Percentiles rank a stretch among this genome's conserved stretches.
These are phyloP conservation scores for Picea sitchensis DNA, from an alignment of 75 land plant genomes.

Conservation along the genomic window DNA sequence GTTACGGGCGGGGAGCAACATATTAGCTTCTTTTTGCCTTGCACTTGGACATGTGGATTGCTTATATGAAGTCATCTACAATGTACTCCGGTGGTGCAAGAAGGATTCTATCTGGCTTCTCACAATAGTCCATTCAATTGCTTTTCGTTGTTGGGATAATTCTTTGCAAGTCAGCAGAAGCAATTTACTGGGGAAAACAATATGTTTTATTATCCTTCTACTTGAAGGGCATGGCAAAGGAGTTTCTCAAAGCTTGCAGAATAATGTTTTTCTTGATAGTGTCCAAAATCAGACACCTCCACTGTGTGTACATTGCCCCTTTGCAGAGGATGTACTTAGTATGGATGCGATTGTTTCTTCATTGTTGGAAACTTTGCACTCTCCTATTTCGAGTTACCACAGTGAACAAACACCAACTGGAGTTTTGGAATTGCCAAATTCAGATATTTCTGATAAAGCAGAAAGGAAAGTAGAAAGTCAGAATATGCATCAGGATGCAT, in stretches of 20 bases:
- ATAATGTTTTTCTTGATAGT: neutral
- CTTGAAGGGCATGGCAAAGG: conserved; percentile 23
- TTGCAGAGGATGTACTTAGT: conserved; percentile 26
- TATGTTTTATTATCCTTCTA: conserved; percentile 28
- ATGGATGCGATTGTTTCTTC: conserved; percentile 18
- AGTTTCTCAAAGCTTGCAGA: neutral
- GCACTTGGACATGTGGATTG: conserved; percentile 18
- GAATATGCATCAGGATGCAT: conserved; percentile 7
- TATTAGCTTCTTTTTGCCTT: conserved; percentile 42
- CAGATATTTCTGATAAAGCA: neutral
- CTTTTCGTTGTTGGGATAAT: conserved; percentile 31
- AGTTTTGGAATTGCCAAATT: neutral
- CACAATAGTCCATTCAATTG: conserved; percentile 40
- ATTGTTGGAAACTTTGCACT: conserved; percentile 23
- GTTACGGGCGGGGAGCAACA: conserved; percentile 28
- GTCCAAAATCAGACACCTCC: neutral
- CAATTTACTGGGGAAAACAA: conserved; percentile 14
- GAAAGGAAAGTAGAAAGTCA: conserved; percentile 10
- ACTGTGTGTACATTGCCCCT: conserved; percentile 42
- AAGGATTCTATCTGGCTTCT: conserved; percentile 22
- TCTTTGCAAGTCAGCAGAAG: conserved; percentile 10
- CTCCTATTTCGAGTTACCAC: neutral
- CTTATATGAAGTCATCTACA: conserved; percentile 36
- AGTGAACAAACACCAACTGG: conserved; percentile 3
- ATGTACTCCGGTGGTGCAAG: conserved; percentile 18